phyloP scores from a whole-genome alignment of 2,329 filamentous ascomycete species.

The Diaporthe citri region DNA sequence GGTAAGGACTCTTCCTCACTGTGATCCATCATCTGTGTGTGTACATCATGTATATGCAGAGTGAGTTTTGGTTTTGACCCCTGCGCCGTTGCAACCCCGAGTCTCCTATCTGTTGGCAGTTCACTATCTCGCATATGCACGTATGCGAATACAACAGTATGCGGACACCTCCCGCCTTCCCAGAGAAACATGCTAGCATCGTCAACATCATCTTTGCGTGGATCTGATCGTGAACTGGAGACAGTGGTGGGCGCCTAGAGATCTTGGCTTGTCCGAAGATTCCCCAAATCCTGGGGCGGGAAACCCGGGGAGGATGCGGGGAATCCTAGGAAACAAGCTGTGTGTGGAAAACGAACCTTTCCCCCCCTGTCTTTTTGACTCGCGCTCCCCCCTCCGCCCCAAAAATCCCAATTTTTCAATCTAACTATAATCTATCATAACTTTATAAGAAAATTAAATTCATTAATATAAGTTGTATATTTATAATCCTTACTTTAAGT shows the following conservation, averaged over 20 bases:
- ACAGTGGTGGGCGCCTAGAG: slow-evolving; percentile 5
- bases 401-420: too few relatives aligned
- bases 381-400: too few relatives aligned
- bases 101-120: neutral
- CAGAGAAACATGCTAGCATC: slow-evolving; percentile 6
- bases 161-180: slow-evolving; percentile 12
- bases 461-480: too few relatives aligned
- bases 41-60: slow-evolving; percentile 3
- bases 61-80: neutral
- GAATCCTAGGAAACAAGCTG: slow-evolving; percentile 6
- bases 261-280: slow-evolving; percentile 11
- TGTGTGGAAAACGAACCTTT: too few relatives aligned
- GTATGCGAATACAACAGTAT: neutral
- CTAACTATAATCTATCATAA: too few relatives aligned
- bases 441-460: too few relatives aligned
- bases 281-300: slow-evolving; percentile 27
- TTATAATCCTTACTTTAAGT: too few relatives aligned
- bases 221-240: slow-evolving; percentile 9
- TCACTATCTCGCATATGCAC: slow-evolving; percentile 24
- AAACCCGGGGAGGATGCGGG: slow-evolving; percentile 31
- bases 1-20: slow-evolving; percentile 11
- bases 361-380: too few relatives aligned
- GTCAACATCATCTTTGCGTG: slow-evolving; percentile 16
- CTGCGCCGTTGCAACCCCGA: neutral
- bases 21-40: neutral